Evolutionary conservation across 306 rosid species (phyloP), one percentile per base, ranked within the genome.

Genomic region (Vicia villosa): DNA sequence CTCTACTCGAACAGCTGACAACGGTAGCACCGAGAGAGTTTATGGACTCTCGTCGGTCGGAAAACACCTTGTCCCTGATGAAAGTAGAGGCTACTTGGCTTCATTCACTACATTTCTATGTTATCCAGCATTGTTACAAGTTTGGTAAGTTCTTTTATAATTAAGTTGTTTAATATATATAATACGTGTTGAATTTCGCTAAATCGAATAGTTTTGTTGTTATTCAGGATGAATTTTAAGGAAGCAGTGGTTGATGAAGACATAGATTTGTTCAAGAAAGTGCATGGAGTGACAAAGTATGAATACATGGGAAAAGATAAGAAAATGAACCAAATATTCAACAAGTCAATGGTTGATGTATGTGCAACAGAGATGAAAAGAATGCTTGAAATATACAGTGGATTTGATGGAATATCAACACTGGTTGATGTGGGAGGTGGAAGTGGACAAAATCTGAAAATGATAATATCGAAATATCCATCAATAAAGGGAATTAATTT

Each of bases 401-500:
- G 78, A 7, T 66, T 54, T 13, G 78, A 74, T 3, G 58, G 81
- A 42, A 4, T 62, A 28, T 52, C 67, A 30, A 55, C 38, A 0
- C 2, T 55, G 62, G 62, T 55, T 24, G 62, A 55, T 26, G 37
- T 55, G 5, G 62, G 62, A 26, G 62, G 62, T 5, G 62, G 62
- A 21, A 55, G 36, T 55, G 38, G 62, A 14, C 8, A 14, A 5
- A 26, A 3, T 26, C 62, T 55, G 9, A 26, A 55, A 55, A 55
- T 12, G 17, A 55, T 81, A 3, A 34, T 61, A 45, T 72, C 84
- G 4, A 79, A 68, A 8, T 47, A 77, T 41, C 77, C 82, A 73
- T 77, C 10, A 15, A 81, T 81, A 0, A 73, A 73, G 12, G 85
- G 70, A 3, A 68, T 81, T 17, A 81, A 81, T 24, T 81, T 81